phyloP scores from a whole-genome alignment of 2,329 filamentous ascomycete genomes.

The Aspergillus hortae region DNA sequence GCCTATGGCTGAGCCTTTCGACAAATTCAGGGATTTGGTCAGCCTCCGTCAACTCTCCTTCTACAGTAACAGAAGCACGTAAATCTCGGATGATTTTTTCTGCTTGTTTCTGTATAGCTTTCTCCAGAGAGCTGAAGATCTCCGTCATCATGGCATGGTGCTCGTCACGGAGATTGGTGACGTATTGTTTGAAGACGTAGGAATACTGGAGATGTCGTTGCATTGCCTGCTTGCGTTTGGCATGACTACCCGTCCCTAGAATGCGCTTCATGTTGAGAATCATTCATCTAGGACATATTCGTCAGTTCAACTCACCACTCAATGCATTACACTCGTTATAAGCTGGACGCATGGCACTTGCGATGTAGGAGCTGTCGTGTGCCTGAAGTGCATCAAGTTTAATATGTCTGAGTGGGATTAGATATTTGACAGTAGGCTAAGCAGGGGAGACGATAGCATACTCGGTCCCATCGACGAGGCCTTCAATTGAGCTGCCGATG shows the following conservation, averaged over 20 bases:
- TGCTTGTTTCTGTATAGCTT: neutral
- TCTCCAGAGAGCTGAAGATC: neutral
- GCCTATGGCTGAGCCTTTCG: neutral
- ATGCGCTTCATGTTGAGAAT: neutral
- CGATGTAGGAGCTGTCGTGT: slow-evolving; percentile 12
- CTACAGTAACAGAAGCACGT: slow-evolving; percentile 2
- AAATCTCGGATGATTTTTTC: slow-evolving; percentile 1
- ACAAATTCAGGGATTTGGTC: neutral
- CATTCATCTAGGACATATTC: neutral
- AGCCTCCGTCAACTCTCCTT: slow-evolving; percentile 6
- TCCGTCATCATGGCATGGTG: neutral
- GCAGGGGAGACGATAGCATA: neutral
- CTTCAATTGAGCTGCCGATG: neutral
- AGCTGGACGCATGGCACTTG: slow-evolving; percentile 7
- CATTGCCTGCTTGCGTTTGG: slow-evolving; percentile 5
- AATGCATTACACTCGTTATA: slow-evolving; percentile 9
- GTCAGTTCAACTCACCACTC: slow-evolving; percentile 2
- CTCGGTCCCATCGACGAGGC: neutral
- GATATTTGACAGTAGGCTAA: no score
- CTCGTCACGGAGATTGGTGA: neutral
- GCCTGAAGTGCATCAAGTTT: slow-evolving; percentile 4
- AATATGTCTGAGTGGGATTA: slow-evolving; percentile 3
- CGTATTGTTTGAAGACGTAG: neutral
- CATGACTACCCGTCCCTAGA: slow-evolving; percentile 5
- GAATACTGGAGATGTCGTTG: neutral